A percentile compares a stretch with the other conserved stretches of the same genome.
These are phyloP conservation scores for Schizonepeta tenuifolia DNA, from an alignment of 257 asterid genomes.

Conservation along the genomic window DNA sequence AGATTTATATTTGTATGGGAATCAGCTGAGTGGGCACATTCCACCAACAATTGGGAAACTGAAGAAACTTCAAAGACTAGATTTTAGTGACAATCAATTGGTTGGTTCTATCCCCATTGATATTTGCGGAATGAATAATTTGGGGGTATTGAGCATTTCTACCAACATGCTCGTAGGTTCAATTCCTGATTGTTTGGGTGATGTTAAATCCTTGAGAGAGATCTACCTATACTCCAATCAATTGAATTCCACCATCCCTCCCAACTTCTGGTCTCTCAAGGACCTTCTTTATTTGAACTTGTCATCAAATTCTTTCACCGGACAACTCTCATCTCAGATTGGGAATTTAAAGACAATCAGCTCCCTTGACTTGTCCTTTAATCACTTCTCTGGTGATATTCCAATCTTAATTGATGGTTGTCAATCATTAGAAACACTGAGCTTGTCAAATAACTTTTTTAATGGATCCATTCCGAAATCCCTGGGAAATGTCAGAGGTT, in stretches of 20 bases:
- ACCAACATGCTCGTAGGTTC: background rate
- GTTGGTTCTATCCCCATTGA: background rate
- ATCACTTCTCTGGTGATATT: too few relatives aligned
- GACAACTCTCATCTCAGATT: background rate
- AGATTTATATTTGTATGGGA: too few relatives aligned
- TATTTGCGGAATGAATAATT: background rate
- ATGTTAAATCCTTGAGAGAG: background rate
- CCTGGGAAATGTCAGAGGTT: too few relatives aligned
- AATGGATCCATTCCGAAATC: too few relatives aligned
- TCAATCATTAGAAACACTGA: too few relatives aligned
- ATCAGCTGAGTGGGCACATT: too few relatives aligned
- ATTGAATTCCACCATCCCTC: too few relatives aligned
- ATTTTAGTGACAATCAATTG: background rate
- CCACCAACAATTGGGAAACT: too few relatives aligned
- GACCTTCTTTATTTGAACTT: background rate
- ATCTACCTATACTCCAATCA: background rate
- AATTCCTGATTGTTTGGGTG: background rate
- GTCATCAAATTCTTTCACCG: background rate
- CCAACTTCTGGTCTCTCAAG: background rate
- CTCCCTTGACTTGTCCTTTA: background rate
- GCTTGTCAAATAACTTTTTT: too few relatives aligned
- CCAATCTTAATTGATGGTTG: too few relatives aligned
- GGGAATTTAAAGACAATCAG: background rate
- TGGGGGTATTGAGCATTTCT: background rate
- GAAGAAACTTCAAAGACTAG: too few relatives aligned